Evolutionary conservation across 1,284 basidiomycete species (phyloP).

Genomic region (Gomphus sp.): DNA sequence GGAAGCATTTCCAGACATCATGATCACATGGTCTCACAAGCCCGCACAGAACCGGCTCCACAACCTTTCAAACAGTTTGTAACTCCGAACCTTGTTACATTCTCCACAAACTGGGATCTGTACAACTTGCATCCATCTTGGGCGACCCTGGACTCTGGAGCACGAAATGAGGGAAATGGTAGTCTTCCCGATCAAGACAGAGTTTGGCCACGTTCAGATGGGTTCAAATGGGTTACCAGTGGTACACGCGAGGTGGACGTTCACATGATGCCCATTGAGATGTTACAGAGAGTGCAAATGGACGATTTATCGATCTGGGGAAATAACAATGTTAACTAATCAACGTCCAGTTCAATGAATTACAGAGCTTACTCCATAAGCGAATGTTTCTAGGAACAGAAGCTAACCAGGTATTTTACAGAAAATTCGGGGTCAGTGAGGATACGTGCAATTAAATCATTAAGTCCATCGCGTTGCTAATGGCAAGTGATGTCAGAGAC

Average conservation of each 20-base stretch:
- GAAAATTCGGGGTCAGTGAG: background rate
- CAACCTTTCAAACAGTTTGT: background rate
- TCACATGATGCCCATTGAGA: background rate
- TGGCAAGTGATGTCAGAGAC: background rate
- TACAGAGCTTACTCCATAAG: background rate
- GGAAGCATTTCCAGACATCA: background rate
- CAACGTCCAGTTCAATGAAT: background rate
- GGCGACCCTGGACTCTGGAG: background rate
- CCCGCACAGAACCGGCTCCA: background rate
- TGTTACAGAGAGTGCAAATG: background rate
- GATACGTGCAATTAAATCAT: background rate
- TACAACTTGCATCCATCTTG: background rate
- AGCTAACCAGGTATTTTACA: background rate
- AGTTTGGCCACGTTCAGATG: background rate
- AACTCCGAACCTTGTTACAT: background rate
- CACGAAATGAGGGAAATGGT: background rate
- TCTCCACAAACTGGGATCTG: background rate
- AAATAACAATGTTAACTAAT: background rate
- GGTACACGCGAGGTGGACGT: background rate
- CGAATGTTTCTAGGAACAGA: background rate
- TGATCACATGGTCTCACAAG: background rate
- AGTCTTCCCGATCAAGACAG: background rate
- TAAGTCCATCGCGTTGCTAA: background rate
- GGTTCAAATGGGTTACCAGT: background rate
- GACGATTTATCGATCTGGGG: background rate